phyloP scores from a whole-genome alignment of 192 early-diverging fungal genomes.

The Coemansia sp. region DNA sequence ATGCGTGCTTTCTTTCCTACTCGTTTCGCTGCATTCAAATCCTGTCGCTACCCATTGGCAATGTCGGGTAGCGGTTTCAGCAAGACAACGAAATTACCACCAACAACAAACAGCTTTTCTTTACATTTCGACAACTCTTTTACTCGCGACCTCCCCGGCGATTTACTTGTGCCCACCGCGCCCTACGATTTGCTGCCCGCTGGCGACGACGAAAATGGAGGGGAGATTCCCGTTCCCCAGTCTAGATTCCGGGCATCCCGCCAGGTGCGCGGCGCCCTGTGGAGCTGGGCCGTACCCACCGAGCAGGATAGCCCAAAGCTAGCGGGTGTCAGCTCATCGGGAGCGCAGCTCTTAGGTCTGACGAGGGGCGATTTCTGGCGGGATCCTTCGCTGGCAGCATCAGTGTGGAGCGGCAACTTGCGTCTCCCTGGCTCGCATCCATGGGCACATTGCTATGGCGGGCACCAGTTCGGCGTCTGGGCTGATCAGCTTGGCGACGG shows the following conservation, averaged over 20 bases:
- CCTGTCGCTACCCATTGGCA: not conserved
- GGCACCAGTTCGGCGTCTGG: constrained; percentile 70
- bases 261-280: constrained; percentile 23
- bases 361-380: not conserved
- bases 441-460: constrained; percentile 70
- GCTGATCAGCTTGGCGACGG: constrained; percentile 85
- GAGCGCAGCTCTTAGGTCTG: constrained; percentile 22
- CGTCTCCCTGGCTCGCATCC: constrained; percentile 54
- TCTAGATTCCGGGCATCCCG: constrained; percentile 20
- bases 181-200: constrained; percentile 11
- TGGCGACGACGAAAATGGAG: not conserved
- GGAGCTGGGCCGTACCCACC: constrained; percentile 34
- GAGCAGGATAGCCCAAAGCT: constrained; percentile 16
- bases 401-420: constrained; percentile 45
- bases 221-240: constrained; percentile 3
- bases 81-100: constrained; percentile 11
- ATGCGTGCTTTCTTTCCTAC: not conserved
- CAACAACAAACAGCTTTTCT: not conserved
- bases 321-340: constrained; percentile 19
- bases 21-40: not conserved
- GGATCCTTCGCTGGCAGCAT: constrained; percentile 22
- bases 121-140: constrained; percentile 25
- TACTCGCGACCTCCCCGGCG: constrained; percentile 35
- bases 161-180: not conserved
- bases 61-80: constrained; percentile 2